These are phyloP conservation scores for Fusarium palustre DNA, from an alignment of 2,329 filamentous ascomycete genomes.

Conservation along the genomic window DNA sequence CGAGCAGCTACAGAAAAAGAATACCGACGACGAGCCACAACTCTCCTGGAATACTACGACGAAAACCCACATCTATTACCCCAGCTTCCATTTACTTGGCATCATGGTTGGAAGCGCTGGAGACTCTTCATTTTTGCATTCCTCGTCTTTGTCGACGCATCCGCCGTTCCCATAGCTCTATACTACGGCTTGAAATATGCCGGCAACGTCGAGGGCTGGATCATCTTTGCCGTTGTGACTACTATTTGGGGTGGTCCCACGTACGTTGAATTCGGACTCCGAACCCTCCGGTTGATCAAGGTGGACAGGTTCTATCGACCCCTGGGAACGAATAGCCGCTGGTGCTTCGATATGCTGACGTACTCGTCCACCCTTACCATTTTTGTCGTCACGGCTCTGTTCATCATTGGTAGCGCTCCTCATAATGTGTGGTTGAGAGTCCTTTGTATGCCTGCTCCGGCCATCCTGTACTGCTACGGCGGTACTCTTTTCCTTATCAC, in stretches of 20 bases:
- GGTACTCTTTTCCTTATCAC: slow-evolving; percentile 55
- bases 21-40: slow-evolving; percentile 52
- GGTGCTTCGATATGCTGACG: slow-evolving; percentile 64
- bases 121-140: slow-evolving; percentile 62
- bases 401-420: slow-evolving; percentile 64
- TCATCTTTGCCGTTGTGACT: slow-evolving; percentile 65
- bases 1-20: slow-evolving; percentile 53
- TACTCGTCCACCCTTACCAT: slow-evolving; percentile 61
- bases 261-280: slow-evolving; percentile 64
- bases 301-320: slow-evolving; percentile 63
- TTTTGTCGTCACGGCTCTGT: slow-evolving; percentile 61
- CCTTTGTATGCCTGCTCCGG: slow-evolving; percentile 63
- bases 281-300: slow-evolving; percentile 61
- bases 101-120: slow-evolving; percentile 55
- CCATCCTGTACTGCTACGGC: slow-evolving; percentile 63
- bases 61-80: slow-evolving; percentile 54
- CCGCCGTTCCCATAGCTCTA: slow-evolving; percentile 61
- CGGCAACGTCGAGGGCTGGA: slow-evolving; percentile 54
- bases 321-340: slow-evolving; percentile 58
- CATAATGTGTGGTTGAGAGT: slow-evolving; percentile 62
- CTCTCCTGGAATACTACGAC: slow-evolving; percentile 56
- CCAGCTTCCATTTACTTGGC: slow-evolving; percentile 57
- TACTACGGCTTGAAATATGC: slow-evolving; percentile 64
- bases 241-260: slow-evolving; percentile 68
- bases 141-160: slow-evolving; percentile 60